Evolutionary conservation across 1,284 basidiomycete genomes (phyloP), one percentile per base, ranked within the genome.

Genomic region (Malassezia cuniculi): DNA sequence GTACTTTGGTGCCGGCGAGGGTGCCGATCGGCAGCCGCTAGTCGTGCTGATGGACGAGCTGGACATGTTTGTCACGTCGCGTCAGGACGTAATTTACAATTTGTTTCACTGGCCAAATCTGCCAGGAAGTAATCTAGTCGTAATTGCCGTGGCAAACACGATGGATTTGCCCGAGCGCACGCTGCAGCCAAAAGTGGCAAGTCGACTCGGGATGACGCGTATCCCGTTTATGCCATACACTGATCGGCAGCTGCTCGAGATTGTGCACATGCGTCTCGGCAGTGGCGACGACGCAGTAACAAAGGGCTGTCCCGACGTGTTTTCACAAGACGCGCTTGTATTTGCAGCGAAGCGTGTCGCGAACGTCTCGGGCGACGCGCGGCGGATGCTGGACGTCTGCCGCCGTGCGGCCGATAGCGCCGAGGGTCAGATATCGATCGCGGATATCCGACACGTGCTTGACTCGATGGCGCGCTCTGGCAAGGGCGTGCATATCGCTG

Each of bases 21-120:
- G 42, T 0, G 49, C 41, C 7, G 41, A 47, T 5, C 47, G 50
- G 20, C 47, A 46, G 16, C 52, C 57, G 11, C 94, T 86, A 43
- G 82, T 97, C 4, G 85, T 97, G 3, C 72, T 97, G 17, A 94
- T 97, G 84, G 90, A 97, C 65, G 90, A 97, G 69, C 75, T 97
- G 2, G 90, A 97, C 69, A 90, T 95, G 67, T 75, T 97, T 22
- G 78, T 97, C 50, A 95, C 90, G 0, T 74, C 81, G 16, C 90
- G 93, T 62, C 90, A 97, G 69, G 89, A 95, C 54, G 90, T 97
- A 2, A 83, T 97, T 27, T 97, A 97, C 71, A 95, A 95, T 67
- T 90, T 97, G 70, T 97, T 97, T 75, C 95, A 95, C 67, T 97
- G 93, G 90, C 93, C 90, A 1, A 89, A 85, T 8, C 73, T 90